Percentiles rank a stretch among this genome's conserved stretches.
Conservation (phyloP, 2,329 filamentous ascomycete genomes). For the Colletotrichum sp. region DNA sequence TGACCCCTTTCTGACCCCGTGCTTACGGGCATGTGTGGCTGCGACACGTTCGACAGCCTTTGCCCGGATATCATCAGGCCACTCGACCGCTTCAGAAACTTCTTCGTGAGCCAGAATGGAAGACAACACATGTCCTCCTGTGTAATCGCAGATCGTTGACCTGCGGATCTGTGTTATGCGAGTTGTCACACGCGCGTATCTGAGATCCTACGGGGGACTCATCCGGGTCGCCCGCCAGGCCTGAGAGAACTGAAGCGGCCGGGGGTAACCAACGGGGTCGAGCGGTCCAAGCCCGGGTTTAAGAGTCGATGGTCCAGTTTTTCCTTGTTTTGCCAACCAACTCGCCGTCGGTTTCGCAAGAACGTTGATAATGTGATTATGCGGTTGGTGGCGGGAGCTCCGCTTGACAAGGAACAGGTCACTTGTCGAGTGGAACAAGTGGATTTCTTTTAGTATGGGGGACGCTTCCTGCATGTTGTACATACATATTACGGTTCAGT, state of each 20-base stretch:
- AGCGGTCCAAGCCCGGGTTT: not conserved
- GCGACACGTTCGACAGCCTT: not conserved
- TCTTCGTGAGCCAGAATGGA: not conserved
- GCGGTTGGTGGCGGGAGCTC: not conserved
- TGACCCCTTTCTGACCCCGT: not conserved
- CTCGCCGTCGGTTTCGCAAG: not conserved
- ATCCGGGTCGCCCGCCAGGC: not conserved
- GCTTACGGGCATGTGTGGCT: not conserved
- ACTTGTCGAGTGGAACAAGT: not conserved
- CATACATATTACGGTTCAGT: not conserved
- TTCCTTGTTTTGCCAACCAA: not conserved
- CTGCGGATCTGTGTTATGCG: not conserved
- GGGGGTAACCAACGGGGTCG: not conserved
- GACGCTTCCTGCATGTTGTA: not conserved
- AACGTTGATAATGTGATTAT: not conserved
- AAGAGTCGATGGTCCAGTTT: not conserved
- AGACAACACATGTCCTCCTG: not conserved
- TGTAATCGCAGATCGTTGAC: not conserved
- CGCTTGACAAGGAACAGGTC: not conserved
- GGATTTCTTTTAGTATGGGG: not conserved
- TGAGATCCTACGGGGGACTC: not conserved
- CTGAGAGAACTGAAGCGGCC: not conserved
- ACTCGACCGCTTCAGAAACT: not conserved
- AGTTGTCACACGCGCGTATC: not conserved
- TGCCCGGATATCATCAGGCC: not conserved